Evolutionary conservation across 495 filamentous ascomycete species (phyloP).

Genomic region (Terfezia claveryi): DNA sequence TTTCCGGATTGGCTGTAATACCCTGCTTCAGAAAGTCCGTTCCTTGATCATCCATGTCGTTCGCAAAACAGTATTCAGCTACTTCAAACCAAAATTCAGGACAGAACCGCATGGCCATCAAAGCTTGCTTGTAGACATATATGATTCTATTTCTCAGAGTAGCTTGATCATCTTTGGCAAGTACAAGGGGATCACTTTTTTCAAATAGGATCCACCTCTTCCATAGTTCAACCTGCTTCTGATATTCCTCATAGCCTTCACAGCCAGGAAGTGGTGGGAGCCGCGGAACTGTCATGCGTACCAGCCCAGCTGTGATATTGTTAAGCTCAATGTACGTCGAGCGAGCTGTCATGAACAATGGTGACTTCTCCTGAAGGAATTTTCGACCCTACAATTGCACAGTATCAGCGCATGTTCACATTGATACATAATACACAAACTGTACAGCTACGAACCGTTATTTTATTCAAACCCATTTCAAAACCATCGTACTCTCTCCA

Average conservation of each 20-base stretch:
- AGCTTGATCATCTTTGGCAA: constrained; percentile 52
- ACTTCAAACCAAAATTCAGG: constrained; percentile 92
- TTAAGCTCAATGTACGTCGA: constrained; percentile 62
- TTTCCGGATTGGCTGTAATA: constrained; percentile 78
- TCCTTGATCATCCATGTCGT: constrained; percentile 40
- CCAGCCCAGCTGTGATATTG: constrained; percentile 58
- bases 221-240: constrained; percentile 75
- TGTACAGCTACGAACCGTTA: constrained; percentile 34
- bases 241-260: constrained; percentile 67
- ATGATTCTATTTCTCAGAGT: constrained; percentile 55
- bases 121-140: constrained; percentile 79
- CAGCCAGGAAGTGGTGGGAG: constrained; percentile 69
- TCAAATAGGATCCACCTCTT: constrained; percentile 87
- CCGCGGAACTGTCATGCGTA: constrained; percentile 52
- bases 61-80: constrained; percentile 74
- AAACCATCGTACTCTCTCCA: constrained; percentile 98
- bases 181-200: constrained; percentile 67
- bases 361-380: constrained; percentile 72
- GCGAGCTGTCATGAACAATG: constrained; percentile 82
- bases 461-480: constrained; percentile 77
- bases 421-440: constrained; percentile 4
- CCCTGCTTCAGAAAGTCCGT: constrained; percentile 54
- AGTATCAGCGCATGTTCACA: constrained; percentile 7
- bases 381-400: constrained; percentile 47
- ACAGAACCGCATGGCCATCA: constrained; percentile 84